A percentile compares a stretch with the other conserved stretches of the same genome.
phyloP scores from a whole-genome alignment of 108 stramenopile genomes.

The Stephanodiscus triporus region DNA sequence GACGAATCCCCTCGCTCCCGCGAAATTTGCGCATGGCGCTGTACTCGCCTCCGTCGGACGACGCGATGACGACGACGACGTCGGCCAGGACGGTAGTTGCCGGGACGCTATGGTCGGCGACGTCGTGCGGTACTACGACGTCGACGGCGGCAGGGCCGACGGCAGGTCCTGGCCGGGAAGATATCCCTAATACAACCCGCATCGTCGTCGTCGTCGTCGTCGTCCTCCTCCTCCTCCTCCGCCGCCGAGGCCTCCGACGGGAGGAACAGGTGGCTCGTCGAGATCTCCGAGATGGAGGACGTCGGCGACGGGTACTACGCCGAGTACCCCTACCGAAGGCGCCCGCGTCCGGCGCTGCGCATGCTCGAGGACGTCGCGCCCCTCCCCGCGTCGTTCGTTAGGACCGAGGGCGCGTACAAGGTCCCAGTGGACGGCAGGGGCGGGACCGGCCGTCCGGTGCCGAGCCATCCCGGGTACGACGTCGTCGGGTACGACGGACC shows the following conservation, averaged over 20 bases:
- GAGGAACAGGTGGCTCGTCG: conserved; percentile 56
- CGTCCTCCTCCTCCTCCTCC: conserved; percentile 6
- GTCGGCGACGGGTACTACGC: conserved; percentile 85
- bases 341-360: conserved; percentile 54
- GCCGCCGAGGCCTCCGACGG: conserved; percentile 26
- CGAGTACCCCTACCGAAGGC: conserved; percentile 64
- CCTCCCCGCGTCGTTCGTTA: conserved; percentile 69
- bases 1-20: background rate
- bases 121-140: conserved; percentile 78
- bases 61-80: background rate
- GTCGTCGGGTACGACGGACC: conserved; percentile 71
- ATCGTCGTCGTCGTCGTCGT: conserved; percentile 9
- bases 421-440: conserved; percentile 51
- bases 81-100: conserved; percentile 28
- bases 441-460: conserved; percentile 32
- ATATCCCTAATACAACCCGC: conserved; percentile 60
- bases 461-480: conserved; percentile 49
- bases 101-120: conserved; percentile 69
- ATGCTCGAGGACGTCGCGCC: conserved; percentile 65
- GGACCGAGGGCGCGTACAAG: conserved; percentile 79
- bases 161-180: conserved; percentile 79
- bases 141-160: conserved; percentile 74
- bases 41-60: background rate
- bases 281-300: conserved; percentile 79
- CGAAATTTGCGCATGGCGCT: background rate